Percentiles rank a stretch among this genome's conserved stretches.
These are phyloP conservation scores for Beauveria sp. DNA, from an alignment of 2,329 filamentous ascomycete genomes.

Conservation along the genomic window DNA sequence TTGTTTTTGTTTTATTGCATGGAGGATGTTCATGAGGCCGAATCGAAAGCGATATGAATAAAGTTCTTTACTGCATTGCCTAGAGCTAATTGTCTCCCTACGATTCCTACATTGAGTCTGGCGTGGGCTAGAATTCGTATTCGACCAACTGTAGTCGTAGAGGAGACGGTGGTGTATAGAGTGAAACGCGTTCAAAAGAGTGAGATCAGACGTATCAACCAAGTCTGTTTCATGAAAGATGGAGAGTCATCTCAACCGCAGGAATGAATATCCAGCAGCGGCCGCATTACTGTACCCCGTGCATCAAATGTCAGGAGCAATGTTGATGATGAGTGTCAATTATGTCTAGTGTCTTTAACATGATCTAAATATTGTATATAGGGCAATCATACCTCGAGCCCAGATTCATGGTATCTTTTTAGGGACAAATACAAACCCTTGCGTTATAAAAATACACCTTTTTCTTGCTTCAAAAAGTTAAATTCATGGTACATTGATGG, in stretches of 20 bases:
- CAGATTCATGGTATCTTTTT: background rate
- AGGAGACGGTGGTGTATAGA: background rate
- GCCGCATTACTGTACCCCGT: background rate
- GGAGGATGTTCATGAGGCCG: background rate
- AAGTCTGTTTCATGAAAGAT: background rate
- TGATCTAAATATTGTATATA: background rate
- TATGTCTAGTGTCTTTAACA: background rate
- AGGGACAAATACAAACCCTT: background rate
- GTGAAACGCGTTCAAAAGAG: background rate
- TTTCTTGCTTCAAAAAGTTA: background rate
- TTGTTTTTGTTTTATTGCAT: slow-evolving; percentile 6
- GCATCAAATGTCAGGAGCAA: no score
- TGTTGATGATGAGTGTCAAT: no score
- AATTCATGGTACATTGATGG: background rate
- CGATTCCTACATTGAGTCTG: background rate
- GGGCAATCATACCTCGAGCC: background rate
- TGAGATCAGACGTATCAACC: background rate
- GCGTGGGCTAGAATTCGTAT: no score
- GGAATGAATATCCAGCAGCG: background rate
- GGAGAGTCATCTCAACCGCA: background rate
- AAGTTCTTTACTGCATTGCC: background rate
- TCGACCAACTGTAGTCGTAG: background rate
- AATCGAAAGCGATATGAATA: slow-evolving; percentile 1
- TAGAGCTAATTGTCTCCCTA: background rate
- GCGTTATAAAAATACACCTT: background rate